phyloP scores from a whole-genome alignment of 2,329 filamentous ascomycete genomes.

The Coniochaeta sp. region DNA sequence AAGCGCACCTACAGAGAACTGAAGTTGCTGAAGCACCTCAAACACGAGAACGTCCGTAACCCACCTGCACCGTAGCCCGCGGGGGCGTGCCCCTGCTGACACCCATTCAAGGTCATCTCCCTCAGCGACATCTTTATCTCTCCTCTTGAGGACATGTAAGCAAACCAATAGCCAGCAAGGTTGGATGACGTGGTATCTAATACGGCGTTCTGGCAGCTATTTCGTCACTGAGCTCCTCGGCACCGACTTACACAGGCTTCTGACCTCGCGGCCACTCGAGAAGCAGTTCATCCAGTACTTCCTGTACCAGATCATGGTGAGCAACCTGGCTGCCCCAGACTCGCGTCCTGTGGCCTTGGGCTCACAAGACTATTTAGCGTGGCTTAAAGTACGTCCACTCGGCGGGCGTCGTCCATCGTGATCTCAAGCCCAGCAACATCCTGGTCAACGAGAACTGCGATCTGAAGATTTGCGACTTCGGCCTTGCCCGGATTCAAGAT shows the following conservation, averaged over 20 bases:
- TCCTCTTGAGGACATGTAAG: slow-evolving; percentile 94
- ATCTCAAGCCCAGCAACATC: slow-evolving; percentile 98
- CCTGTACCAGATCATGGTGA: slow-evolving; percentile 94
- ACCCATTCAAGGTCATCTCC: slow-evolving; percentile 69
- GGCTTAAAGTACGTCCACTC: slow-evolving; percentile 99
- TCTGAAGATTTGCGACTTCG: slow-evolving; percentile 98
- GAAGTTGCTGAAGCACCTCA: slow-evolving; percentile 93
- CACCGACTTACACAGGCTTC: slow-evolving; percentile 89
- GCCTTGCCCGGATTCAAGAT: slow-evolving; percentile 93
- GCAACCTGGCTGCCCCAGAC: slow-evolving; percentile 22
- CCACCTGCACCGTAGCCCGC: slow-evolving; percentile 15
- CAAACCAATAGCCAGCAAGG: neutral
- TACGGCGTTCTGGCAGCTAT: slow-evolving; percentile 58
- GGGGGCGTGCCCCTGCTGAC: neutral
- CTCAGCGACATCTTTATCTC: slow-evolving; percentile 99
- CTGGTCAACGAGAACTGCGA: slow-evolving; percentile 99
- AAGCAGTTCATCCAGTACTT: slow-evolving; percentile 99
- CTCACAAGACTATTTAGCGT: slow-evolving; percentile 49
- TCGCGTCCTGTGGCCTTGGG: neutral
- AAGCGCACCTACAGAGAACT: slow-evolving; percentile 97
- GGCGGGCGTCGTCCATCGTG: slow-evolving; percentile 92
- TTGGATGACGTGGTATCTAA: no score
- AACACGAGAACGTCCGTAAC: slow-evolving; percentile 79
- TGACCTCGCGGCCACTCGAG: slow-evolving; percentile 92
- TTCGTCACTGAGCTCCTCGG: slow-evolving; percentile 97